Evolutionary conservation across 2,329 filamentous ascomycete genomes (phyloP).

Genomic region (Colletotrichum liaoningense): DNA sequence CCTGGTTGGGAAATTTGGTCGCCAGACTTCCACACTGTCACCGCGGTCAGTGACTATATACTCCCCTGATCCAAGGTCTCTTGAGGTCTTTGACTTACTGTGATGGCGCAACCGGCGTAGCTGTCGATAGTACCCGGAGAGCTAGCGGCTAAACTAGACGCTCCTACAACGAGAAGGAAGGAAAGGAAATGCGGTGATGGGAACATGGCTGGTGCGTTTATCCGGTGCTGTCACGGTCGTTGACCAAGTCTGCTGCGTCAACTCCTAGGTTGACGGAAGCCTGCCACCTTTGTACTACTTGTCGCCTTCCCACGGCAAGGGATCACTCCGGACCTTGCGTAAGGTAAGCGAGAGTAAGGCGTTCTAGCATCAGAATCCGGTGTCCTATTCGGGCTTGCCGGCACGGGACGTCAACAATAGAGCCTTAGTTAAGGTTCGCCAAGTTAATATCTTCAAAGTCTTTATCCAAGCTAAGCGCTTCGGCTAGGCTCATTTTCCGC

Average conservation of each 20-base stretch:
- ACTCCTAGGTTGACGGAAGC: not conserved
- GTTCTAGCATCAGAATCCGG: not conserved
- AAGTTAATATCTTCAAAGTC: not conserved
- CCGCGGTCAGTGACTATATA: too few relatives aligned
- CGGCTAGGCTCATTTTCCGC: not conserved
- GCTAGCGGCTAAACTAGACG: too few relatives aligned
- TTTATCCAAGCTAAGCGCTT: not conserved
- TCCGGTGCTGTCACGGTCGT: not conserved
- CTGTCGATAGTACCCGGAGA: too few relatives aligned
- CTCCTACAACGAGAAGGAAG: too few relatives aligned
- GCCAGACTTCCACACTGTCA: too few relatives aligned
- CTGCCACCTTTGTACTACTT: not conserved
- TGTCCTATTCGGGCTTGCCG: not conserved
- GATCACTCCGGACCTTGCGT: not conserved
- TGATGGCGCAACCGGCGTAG: too few relatives aligned
- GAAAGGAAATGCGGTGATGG: too few relatives aligned
- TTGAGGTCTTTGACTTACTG: too few relatives aligned
- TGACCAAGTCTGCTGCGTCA: not conserved
- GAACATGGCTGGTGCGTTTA: too few relatives aligned
- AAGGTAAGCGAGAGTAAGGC: not conserved
- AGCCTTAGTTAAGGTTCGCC: not conserved
- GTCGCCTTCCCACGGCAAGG: not conserved
- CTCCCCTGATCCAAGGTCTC: too few relatives aligned
- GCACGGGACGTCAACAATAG: not conserved
- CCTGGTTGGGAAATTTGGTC: not conserved